Evolutionary conservation across 352 stramenopile genomes (phyloP), one percentile per base, ranked within the genome.

Genomic region (Phytophthora megakarya): DNA sequence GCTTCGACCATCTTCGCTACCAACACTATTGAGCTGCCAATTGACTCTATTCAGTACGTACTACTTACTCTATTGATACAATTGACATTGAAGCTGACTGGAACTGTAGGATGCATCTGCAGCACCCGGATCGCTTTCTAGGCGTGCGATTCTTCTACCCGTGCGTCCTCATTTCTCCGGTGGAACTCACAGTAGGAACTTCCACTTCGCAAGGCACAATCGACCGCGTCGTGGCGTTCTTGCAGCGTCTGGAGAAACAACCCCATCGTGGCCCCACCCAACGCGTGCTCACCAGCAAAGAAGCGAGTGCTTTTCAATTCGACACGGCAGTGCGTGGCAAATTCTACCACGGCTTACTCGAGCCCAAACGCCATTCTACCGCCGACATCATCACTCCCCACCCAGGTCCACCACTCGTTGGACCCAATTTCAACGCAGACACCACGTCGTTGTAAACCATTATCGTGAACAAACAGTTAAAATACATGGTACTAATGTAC

Each of bases 81-180:
- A 1, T 35, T 61, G 10, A 12, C 38, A 22, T 37, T 21, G 35
- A 8, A 48, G 30, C 28, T 70, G 16, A 32, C 37, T 53, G 11
- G 2, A 48, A n/a, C 22, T 57, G 9, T 53, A 78, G 76, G 50
- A 42, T 62, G 28, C 68, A 80, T 15, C 65, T 88, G 13, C 37
- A 67, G 30, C 76, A 78, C 22, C 71, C 71, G 11, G 73, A 79
- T 10, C 79, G 80, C 4, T 78, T 92, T 33, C 72, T 92, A 7
- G 80, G 83, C 67, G 64, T 92, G 37, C 75, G 83, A 18, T 92
- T 92, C 65, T 90, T 92, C 71, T 80, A 87, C 50, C 83, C 83
- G 26, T 88, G 78, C 33, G 67, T 92, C 23, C 69, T 92, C 43
- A 55, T 92, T 18, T 78, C 74, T 12, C 78, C 82, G 4, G 80